Conservation (phyloP, 2,329 filamentous ascomycete genomes). For the Paecilomyces formosus region DNA sequence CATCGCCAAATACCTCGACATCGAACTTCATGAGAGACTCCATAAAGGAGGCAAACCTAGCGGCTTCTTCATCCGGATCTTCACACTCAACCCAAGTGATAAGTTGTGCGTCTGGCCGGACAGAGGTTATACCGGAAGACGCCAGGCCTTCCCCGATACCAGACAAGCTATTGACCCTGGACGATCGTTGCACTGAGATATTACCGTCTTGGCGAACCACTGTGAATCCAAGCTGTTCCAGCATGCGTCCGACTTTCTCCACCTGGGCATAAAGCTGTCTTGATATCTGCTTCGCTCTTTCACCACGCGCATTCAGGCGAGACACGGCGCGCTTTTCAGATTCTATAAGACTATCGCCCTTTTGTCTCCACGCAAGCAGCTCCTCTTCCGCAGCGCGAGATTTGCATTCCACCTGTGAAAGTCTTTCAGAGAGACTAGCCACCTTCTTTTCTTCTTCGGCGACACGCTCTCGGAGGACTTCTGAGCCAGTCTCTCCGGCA, state of each 20-base stretch:
- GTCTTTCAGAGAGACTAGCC: constrained; percentile 58
- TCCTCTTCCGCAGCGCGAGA: constrained; percentile 71
- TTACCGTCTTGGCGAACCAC: constrained; percentile 64
- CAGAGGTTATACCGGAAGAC: constrained; percentile 27
- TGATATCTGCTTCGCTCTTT: constrained; percentile 73
- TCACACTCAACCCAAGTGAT: constrained; percentile 75
- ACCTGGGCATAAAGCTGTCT: constrained; percentile 77
- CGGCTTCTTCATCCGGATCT: constrained; percentile 58
- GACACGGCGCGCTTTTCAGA: constrained; percentile 31
- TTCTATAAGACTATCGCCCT: constrained; percentile 29
- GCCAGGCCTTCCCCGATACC: constrained; percentile 26
- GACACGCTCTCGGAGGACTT: constrained; percentile 65
- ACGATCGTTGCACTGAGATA: constrained; percentile 68
- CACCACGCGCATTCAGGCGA: constrained; percentile 62
- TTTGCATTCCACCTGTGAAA: constrained; percentile 69
- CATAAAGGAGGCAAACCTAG: constrained; percentile 69
- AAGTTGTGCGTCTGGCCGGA: constrained; percentile 58
- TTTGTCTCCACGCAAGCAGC: constrained; percentile 60
- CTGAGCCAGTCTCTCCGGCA: constrained; percentile 76
- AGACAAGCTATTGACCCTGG: constrained; percentile 42
- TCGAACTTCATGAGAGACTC: constrained; percentile 70
- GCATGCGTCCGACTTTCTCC: constrained; percentile 70
- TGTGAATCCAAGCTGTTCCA: constrained; percentile 81
- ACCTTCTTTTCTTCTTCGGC: constrained; percentile 69
- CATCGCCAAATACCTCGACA: constrained; percentile 74